Evolutionary conservation across 1,284 basidiomycete genomes (phyloP).

Genomic region (Ceratobasidium sp.): DNA sequence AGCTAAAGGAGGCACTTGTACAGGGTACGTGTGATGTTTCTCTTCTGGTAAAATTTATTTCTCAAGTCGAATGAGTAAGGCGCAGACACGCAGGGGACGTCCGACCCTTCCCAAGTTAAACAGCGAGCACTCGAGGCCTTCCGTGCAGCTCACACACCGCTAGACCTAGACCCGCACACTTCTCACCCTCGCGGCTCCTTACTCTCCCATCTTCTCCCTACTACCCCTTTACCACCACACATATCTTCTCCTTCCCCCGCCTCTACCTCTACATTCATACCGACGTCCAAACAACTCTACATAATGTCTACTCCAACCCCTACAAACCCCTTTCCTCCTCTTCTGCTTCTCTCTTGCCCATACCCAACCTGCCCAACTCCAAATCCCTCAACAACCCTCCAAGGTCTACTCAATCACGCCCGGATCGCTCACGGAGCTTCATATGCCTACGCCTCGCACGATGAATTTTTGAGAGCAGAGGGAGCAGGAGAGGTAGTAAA

Average conservation of each 20-base stretch:
- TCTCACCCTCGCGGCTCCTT: slow-evolving; percentile 22
- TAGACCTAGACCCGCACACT: slow-evolving; percentile 29
- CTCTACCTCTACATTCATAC: slow-evolving; percentile 12
- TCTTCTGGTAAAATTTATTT: background rate
- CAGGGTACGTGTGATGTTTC: background rate
- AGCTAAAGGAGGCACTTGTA: slow-evolving; percentile 10
- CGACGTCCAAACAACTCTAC: slow-evolving; percentile 35
- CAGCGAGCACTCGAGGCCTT: slow-evolving; percentile 25
- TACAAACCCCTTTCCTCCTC: slow-evolving; percentile 24
- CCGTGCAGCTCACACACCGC: slow-evolving; percentile 25
- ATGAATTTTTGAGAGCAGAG: slow-evolving; percentile 25
- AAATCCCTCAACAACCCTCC: slow-evolving; percentile 31
- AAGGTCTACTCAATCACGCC: slow-evolving; percentile 39
- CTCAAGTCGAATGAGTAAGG: background rate
- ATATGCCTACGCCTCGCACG: slow-evolving; percentile 30
- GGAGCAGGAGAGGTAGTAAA: slow-evolving; percentile 4
- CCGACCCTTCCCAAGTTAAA: slow-evolving; percentile 4
- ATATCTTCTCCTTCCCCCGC: background rate
- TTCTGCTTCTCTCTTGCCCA: slow-evolving; percentile 31
- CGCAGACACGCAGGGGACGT: background rate
- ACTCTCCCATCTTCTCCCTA: background rate
- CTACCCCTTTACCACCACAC: background rate
- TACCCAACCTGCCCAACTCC: slow-evolving; percentile 36
- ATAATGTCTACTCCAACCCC: slow-evolving; percentile 8
- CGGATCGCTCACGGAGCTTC: slow-evolving; percentile 35